phyloP scores from a whole-genome alignment of 495 filamentous ascomycete genomes.

The Lepraria neglecta region DNA sequence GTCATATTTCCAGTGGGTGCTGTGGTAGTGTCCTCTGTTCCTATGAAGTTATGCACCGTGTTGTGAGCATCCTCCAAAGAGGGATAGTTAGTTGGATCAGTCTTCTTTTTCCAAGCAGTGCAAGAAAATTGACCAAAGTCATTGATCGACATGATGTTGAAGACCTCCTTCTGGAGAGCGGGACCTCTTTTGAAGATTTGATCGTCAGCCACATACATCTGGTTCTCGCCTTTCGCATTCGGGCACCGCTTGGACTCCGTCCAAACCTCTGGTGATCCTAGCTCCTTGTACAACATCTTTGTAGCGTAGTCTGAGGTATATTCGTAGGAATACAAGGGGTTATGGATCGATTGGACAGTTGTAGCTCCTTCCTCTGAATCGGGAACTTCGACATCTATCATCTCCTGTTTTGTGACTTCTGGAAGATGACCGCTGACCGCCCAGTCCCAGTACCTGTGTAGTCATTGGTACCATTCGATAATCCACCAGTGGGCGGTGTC shows the following conservation, averaged over 20 bases:
- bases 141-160: not conserved
- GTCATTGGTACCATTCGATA: not conserved
- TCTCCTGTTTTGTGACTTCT: not conserved
- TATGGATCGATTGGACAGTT: not conserved
- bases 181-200: constrained; percentile 3
- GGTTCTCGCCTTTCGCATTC: not conserved
- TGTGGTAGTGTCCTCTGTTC: constrained; percentile 1
- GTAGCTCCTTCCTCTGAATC: not conserved
- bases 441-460: not conserved
- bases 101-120: constrained; percentile 3
- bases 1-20: constrained; percentile 17
- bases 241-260: not conserved
- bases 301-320: not conserved
- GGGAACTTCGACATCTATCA: not conserved
- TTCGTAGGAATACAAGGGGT: not conserved
- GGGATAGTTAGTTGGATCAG: constrained; percentile 2
- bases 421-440: not conserved
- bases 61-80: constrained; percentile 1
- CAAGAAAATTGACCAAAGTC: not conserved
- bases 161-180: not conserved
- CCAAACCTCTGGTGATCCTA: not conserved
- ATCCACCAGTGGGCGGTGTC: not conserved
- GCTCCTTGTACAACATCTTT: not conserved
- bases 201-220: not conserved
- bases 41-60: not conserved